A percentile compares a stretch with the other conserved stretches of the same genome.
Conservation (phyloP, 1,284 basidiomycete genomes). For the Ustilago tritici region DNA sequence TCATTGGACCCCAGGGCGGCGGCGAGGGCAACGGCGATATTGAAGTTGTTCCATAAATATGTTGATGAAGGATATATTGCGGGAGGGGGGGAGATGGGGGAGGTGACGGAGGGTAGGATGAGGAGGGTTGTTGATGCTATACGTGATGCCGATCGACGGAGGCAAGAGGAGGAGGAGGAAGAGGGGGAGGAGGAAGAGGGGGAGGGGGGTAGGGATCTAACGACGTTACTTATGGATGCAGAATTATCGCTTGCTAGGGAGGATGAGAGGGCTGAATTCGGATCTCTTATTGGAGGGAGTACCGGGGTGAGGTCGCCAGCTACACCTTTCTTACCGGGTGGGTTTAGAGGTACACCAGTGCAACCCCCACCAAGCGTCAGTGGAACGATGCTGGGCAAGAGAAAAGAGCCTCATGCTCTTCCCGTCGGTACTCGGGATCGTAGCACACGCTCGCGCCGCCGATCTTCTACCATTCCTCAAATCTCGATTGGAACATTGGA, state of each 20-base stretch:
- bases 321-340: slow-evolving; percentile 47
- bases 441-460: slow-evolving; percentile 4
- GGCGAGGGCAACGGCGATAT: slow-evolving; percentile 61
- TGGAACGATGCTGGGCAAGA: not conserved
- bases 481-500: slow-evolving; percentile 6
- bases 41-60: slow-evolving; percentile 64
- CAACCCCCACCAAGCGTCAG: too few species aligned
- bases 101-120: slow-evolving; percentile 30
- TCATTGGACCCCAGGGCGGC: slow-evolving; percentile 59
- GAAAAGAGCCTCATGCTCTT: not conserved
- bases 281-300: slow-evolving; percentile 33
- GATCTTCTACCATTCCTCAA: slow-evolving; percentile 7
- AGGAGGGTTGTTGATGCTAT: slow-evolving; percentile 41
- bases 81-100: slow-evolving; percentile 22
- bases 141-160: slow-evolving; percentile 14
- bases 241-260: slow-evolving; percentile 39
- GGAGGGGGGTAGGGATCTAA: slow-evolving; percentile 20
- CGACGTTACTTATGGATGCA: slow-evolving; percentile 43
- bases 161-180: slow-evolving; percentile 11
- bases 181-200: not conserved
- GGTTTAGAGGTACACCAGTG: slow-evolving; percentile 34
- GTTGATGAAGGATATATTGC: slow-evolving; percentile 60
- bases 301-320: slow-evolving; percentile 16
- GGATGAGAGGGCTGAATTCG: slow-evolving; percentile 18
- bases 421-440: slow-evolving; percentile 8